Evolutionary conservation across 257 asterid species (phyloP), one percentile per base, ranked within the genome.

Genomic region (Capsicum pubescens): DNA sequence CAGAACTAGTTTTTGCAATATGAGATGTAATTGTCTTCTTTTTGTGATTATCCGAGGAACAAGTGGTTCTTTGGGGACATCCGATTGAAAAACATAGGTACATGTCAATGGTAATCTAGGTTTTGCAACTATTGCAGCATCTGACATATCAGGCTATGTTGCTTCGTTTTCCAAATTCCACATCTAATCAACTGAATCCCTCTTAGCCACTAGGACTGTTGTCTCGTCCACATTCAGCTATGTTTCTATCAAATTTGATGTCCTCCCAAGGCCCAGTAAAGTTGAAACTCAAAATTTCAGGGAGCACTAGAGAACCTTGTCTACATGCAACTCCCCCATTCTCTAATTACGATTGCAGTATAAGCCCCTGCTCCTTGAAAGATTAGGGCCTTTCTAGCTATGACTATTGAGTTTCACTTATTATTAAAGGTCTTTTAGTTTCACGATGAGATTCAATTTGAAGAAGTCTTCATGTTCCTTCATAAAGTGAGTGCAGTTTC

Each of bases 191-290:
- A 72, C 57, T 48, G 59, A 46, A 48, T 21, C 58, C 59, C 80
- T 13, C 42, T 72, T 10, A 71, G 58, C 39, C 80, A n/a, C 80
- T 72, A 72, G 58, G 80, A 72, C 42, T 72, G 58, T 39, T 46
- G n/a, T 72, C 17, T 71, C 39, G n/a, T 71, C 36, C 39, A 72
- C 59, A 72, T 46, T n/a, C 80, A 46, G 80, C 80, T 48, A 7
- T 72, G 59, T 19, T 72, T 72, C 42, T 48, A 48, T 48, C 80
- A 19, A 19, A 12, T 13, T 48, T 11, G 80, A 48, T 12, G 2
- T n/a, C 17, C 60, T 8, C 35, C 60, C 59, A 3, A 72, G 39
- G 13, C 13, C 39, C 60, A 50, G 60, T 12, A 74, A 74, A 74
- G 21, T 55, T 74, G 81, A 74, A 72, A 19, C 61, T 21, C 50